Base-by-base conservation (phyloP, 495 filamentous ascomycete species). In the Pyrenopolyporus hunteri region DNA sequence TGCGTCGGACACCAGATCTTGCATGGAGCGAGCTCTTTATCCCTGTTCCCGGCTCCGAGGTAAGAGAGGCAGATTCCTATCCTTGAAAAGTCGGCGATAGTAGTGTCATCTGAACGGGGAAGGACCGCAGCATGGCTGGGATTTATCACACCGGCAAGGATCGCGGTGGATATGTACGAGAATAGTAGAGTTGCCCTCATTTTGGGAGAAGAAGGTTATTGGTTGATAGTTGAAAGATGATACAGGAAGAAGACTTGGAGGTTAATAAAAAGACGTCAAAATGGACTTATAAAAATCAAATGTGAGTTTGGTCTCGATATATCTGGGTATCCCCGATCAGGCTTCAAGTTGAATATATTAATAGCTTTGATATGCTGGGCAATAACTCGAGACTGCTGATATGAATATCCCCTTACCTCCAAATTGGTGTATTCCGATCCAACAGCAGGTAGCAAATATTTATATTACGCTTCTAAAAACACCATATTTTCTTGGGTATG, bases 21-120 rank as follows among this genome's bases (percentile, higher is more conserved):
- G 31, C 63, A 66, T 3, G 63, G 63, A 16, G 63, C 63, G 46
- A 66, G 63, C 22, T 66, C 63, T 35, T 66, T 66, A 6, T 61
- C 29, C 1, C 28, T 47, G 14, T 43, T 35, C 2, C 63, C 63
- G 5, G 29, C 28, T 4, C 22, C 47, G 31, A 66, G 40, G 52
- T 66, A 66, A 8, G 63, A 61, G 19, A 66, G 33, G 33, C 63
- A 66, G 50, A 66, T 57, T 6, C 63, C 63, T 59, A 61, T 60
- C 9, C 57, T 47, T 4, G 51, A 57, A 14, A 60, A 66, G 46
- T 57, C 57, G 57, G 63, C 57, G 2, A 66, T 66, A 35, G 57
- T 61, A 6, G 23, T 23, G 33, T 45, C 63, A 22, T 66, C 63
- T 4, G 40, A 28, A 11, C 63, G 63, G 33, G 63, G 57, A 0